Base-by-base conservation (phyloP, 2,329 filamentous ascomycete species). In the Nigrospora sphaerica region DNA sequence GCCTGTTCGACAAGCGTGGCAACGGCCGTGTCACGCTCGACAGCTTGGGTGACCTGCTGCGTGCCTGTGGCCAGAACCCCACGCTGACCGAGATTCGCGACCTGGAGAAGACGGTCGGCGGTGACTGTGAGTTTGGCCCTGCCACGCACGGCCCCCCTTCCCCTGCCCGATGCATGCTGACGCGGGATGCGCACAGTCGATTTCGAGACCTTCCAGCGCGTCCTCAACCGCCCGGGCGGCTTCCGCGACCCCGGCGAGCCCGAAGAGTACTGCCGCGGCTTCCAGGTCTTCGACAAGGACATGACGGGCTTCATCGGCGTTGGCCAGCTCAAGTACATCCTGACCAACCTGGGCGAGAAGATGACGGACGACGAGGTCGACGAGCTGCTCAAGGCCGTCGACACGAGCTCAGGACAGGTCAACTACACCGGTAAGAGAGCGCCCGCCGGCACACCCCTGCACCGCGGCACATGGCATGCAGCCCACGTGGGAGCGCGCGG, bases 231-330 rank as follows among this genome's bases (percentile, higher is more conserved):
- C 54, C 93, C 93, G 33, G 91, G 91, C 65, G 93, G 93, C 60
- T 98, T 98, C 86, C 90, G 93, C 66, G 93, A 97, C 62, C 91
- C 93, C 2, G 93, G 93, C 65, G 91, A 96, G 72, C 92, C 93
- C 36, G 92, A 97, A 64, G 92, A 97, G 69, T 98, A 98, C 73
- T 95, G 92, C 71, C 88, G 92, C 52, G 93, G 93, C 46, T 98
- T 98, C 77, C 93, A 98, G 70, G 93, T 98, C 45, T 98, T 98
- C 61, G 93, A 98, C 73, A 98, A 98, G 73, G 93, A 98, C 67
- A 86, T 95, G 82, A 95, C 90, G 50, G 93, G 93, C 44, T 96
- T 91, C 70, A 97, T 98, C 65, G 93, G 92, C 47, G 92, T 97
- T 54, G 93, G 93, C 48, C 93, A 98, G 73, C 80, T 98, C 68